Evolutionary conservation across 495 filamentous ascomycete genomes (phyloP).

Genomic region (Daldinia loculata): DNA sequence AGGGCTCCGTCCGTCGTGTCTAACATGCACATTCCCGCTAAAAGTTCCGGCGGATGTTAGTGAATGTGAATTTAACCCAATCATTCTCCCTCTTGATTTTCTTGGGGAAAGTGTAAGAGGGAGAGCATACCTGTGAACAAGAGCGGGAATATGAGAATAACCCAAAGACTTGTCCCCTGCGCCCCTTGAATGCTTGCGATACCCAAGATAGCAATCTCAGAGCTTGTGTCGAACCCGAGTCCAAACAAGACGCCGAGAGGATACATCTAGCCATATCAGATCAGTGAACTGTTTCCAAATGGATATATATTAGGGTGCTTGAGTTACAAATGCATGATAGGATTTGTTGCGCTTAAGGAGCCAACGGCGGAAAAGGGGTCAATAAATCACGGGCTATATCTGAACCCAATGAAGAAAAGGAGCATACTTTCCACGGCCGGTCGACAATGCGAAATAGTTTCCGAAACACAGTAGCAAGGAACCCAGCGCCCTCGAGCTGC

Average conservation of each 20-base stretch:
- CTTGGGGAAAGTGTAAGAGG: background rate
- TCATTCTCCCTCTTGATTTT: too few relatives aligned
- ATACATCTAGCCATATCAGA: constrained; percentile 67
- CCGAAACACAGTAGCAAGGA: constrained; percentile 75
- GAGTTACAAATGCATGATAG: too few relatives aligned
- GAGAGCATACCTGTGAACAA: constrained; percentile 78
- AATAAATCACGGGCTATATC: background rate
- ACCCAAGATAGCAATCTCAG: constrained; percentile 89
- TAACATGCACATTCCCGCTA: constrained; percentile 88
- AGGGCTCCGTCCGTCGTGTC: constrained; percentile 92
- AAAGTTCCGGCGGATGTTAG: background rate
- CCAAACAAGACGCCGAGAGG: constrained; percentile 91
- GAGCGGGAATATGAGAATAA: constrained; percentile 91
- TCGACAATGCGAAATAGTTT: constrained; percentile 85
- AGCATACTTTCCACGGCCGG: constrained; percentile 78
- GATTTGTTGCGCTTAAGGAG: too few relatives aligned
- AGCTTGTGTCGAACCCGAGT: constrained; percentile 94
- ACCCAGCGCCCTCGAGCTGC: constrained; percentile 79
- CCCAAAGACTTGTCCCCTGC: constrained; percentile 88
- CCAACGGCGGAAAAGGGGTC: too few relatives aligned
- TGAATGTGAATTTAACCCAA: background rate
- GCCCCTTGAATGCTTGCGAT: constrained; percentile 87
- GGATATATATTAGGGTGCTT: background rate
- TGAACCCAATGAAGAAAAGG: background rate
- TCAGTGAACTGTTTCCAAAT: background rate